Percentiles rank a stretch among this genome's conserved stretches.
These are phyloP conservation scores for Danielia oregonensis DNA, from an alignment of 805 yeast genomes.

Conservation along the genomic window DNA sequence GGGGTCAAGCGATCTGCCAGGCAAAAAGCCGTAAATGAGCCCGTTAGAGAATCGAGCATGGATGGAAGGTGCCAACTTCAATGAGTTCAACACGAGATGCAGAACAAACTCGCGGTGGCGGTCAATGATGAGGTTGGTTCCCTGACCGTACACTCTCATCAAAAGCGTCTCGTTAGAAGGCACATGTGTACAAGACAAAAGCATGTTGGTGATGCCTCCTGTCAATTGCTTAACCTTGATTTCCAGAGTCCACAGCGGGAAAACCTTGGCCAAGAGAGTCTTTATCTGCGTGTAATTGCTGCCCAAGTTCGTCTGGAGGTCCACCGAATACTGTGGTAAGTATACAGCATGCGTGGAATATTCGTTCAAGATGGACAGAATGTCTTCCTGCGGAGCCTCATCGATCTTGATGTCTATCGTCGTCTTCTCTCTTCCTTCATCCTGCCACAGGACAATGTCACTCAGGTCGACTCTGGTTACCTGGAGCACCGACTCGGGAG, in stretches of 20 bases:
- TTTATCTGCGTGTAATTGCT: slow-evolving; percentile 36
- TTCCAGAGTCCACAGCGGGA: slow-evolving; percentile 39
- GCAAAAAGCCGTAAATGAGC: slow-evolving; percentile 62
- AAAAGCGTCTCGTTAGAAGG: slow-evolving; percentile 38
- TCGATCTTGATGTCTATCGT: slow-evolving; percentile 2
- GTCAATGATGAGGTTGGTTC: slow-evolving; percentile 68
- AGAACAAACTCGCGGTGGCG: slow-evolving; percentile 71
- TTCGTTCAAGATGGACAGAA: slow-evolving; percentile 15
- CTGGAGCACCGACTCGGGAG: background rate
- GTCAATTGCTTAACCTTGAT: slow-evolving; percentile 45
- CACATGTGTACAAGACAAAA: slow-evolving; percentile 42
- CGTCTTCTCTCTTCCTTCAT: background rate
- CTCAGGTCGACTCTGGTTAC: background rate
- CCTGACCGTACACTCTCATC: slow-evolving; percentile 71
- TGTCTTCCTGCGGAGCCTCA: slow-evolving; percentile 1
- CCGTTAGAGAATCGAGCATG: slow-evolving; percentile 71
- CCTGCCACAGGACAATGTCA: background rate
- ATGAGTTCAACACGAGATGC: slow-evolving; percentile 57
- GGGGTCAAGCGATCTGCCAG: slow-evolving; percentile 59
- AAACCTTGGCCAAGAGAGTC: slow-evolving; percentile 37
- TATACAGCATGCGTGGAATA: slow-evolving; percentile 48
- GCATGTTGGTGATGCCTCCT: slow-evolving; percentile 65
- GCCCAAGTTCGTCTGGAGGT: slow-evolving; percentile 32
- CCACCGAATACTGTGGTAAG: slow-evolving; percentile 42
- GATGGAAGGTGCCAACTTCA: slow-evolving; percentile 64